Evolutionary conservation across 2,329 filamentous ascomycete genomes (phyloP).

Genomic region (Pestalotiopsis sp.): DNA sequence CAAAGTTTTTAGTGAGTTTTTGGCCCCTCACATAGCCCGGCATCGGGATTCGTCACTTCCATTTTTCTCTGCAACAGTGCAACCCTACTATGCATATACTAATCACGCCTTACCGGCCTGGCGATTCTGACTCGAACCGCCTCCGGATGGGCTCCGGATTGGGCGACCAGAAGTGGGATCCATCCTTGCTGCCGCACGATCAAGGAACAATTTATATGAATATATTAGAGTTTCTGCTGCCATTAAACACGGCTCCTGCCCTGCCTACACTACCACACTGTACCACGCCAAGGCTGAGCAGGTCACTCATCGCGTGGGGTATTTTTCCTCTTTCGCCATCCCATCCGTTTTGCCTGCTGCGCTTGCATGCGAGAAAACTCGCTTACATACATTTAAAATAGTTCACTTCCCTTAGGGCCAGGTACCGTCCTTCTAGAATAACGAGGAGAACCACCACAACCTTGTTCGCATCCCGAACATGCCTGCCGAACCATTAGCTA

Average conservation of each 20-base stretch:
- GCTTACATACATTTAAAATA: neutral
- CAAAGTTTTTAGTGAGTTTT: neutral
- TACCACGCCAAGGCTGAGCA: neutral
- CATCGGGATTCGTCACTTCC: neutral
- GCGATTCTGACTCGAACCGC: neutral
- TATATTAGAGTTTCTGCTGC: neutral
- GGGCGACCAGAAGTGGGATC: neutral
- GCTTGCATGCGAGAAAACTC: too few species aligned
- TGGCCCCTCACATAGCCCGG: slow-evolving; percentile 1
- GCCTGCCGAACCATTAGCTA: neutral
- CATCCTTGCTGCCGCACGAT: too few species aligned
- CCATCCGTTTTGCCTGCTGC: too few species aligned
- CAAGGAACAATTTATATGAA: neutral
- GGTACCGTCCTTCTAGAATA: slow-evolving; percentile 4
- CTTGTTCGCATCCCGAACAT: neutral
- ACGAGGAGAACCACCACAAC: neutral
- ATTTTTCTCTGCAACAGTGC: neutral
- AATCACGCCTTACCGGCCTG: neutral
- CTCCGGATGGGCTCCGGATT: neutral
- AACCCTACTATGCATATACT: neutral
- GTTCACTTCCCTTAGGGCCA: neutral
- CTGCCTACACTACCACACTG: neutral
- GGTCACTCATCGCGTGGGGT: neutral
- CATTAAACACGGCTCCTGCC: neutral
- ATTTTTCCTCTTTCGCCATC: too few species aligned